phyloP scores from a whole-genome alignment of 2,329 filamentous ascomycete species.

The Helotiales sp. region DNA sequence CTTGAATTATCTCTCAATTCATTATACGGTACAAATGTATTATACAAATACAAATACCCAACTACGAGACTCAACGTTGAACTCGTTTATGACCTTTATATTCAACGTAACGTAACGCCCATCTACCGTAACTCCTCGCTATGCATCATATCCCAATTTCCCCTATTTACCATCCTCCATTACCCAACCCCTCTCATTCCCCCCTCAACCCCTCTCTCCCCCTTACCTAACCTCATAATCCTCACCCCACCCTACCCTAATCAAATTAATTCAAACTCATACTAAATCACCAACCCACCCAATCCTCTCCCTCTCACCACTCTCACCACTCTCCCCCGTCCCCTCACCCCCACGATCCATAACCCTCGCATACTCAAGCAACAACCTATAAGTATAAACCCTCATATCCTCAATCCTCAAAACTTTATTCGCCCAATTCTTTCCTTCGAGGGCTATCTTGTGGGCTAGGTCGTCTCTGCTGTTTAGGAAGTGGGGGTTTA shows the following conservation, averaged over 20 bases:
- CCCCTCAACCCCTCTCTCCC: background rate
- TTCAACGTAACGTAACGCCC: too few relatives aligned
- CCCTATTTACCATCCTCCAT: too few relatives aligned
- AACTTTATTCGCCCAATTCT: slow-evolving; percentile 69
- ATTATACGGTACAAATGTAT: too few relatives aligned
- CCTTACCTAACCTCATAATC: background rate
- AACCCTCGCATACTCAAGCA: slow-evolving; percentile 56
- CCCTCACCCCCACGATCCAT: slow-evolving; percentile 32
- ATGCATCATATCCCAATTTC: too few relatives aligned
- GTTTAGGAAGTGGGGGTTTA: background rate
- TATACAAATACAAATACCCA: too few relatives aligned
- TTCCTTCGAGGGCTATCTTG: slow-evolving; percentile 64
- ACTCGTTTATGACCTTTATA: too few relatives aligned
- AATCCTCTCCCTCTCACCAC: slow-evolving; percentile 30
- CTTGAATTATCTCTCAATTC: too few relatives aligned
- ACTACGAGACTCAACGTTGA: too few relatives aligned
- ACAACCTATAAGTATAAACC: slow-evolving; percentile 60
- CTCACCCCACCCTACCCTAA: background rate
- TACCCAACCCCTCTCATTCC: too few relatives aligned
- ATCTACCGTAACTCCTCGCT: too few relatives aligned
- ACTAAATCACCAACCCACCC: slow-evolving; percentile 22
- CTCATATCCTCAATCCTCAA: slow-evolving; percentile 64
- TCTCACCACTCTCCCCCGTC: slow-evolving; percentile 26
- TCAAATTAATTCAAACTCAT: background rate
- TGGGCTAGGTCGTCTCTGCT: slow-evolving; percentile 52